Evolutionary conservation across 139 green algal species (phyloP), one percentile per base, ranked within the genome.

Genomic region (Asterochloris sp.): DNA sequence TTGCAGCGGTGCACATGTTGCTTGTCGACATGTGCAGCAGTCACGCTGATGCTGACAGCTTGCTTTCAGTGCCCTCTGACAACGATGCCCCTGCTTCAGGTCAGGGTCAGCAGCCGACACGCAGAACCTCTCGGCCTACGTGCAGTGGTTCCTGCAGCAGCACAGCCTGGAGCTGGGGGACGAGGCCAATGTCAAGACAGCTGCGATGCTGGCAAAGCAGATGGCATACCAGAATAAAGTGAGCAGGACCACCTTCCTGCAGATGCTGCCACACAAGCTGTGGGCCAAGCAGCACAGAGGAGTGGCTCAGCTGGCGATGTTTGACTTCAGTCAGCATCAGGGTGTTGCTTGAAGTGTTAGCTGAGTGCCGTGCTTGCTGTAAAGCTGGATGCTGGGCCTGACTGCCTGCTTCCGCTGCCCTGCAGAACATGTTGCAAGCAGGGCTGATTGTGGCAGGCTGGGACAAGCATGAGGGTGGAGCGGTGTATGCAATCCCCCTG

Each of bases 211-310:
- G 71, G 91, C 91, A 9, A 90, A 88, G 80, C 83, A 91, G 78
- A 87, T 98, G 64, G 89, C 89, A 0, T 98, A 98, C 86, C 85
- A 91, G 38, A 98, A 98, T 87, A 98, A 98, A 86, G 94, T 93
- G 23, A 74, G 13, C 47, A 54, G 1, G 29, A 29, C 29, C 19
- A 28, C 21, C 21, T 76, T 19, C 71, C 24, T 2, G 71, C 14
- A 29, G 23, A 76, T 54, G 23, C 1, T 19, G 19, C 14, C 21
- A 6, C 9, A 16, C 71, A 24, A 54, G 71, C 21, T 19, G 24
- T 76, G 71, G 8, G 10, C 71, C n/a, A 76, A 10, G 71, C 38
- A 54, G 38, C 38, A 54, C 38, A 54, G 38, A 54, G 38, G 38
- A 2, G 6, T 54, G 38, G 38, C 28, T 62, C n/a, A 23, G 24